A percentile compares a stretch with the other conserved stretches of the same genome.
Evolutionary conservation across 2,329 filamentous ascomycete species (phyloP).

Genomic region (Penicillium polonicum): DNA sequence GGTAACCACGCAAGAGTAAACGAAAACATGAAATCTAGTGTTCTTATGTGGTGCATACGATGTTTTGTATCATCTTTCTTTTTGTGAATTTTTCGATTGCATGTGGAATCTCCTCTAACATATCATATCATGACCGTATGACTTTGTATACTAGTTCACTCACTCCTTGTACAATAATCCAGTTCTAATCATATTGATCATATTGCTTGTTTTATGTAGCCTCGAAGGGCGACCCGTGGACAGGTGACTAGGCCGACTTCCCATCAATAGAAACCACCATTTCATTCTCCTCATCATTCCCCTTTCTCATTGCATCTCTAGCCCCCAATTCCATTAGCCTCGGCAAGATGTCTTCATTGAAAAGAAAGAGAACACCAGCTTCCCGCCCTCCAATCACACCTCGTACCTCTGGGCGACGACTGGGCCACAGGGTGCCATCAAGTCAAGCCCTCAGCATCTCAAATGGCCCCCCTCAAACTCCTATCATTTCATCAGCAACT

Average conservation of each 20-base stretch:
- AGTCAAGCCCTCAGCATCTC: constrained; percentile 7
- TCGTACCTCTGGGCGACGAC: constrained; percentile 9
- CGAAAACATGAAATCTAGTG: constrained; percentile 8
- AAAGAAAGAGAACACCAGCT: constrained; percentile 16
- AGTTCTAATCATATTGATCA: not conserved
- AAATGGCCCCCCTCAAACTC: constrained; percentile 3
- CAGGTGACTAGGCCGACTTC: not conserved
- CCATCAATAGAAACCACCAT: constrained; percentile 2
- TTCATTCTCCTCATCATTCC: not conserved
- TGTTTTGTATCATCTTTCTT: constrained; percentile 7
- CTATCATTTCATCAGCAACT: constrained; percentile 5
- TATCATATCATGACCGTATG: constrained; percentile 11
- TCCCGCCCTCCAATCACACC: constrained; percentile 15
- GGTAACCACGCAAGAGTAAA: constrained; percentile 39
- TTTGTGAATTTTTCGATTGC: constrained; percentile 1
- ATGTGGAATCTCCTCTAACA: constrained; percentile 3
- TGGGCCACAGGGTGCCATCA: constrained; percentile 1
- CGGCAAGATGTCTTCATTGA: constrained; percentile 15
- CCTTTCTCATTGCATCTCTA: not conserved
- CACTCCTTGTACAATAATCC: constrained; percentile 12
- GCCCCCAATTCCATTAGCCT: too few species aligned
- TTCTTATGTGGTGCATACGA: constrained; percentile 3
- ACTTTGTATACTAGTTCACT: constrained; percentile 15
- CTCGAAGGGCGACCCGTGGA: not conserved
- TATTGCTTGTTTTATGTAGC: not conserved